Base-by-base conservation (phyloP, 2,329 filamentous ascomycete species). In the Microdochium trichocladiopsis region DNA sequence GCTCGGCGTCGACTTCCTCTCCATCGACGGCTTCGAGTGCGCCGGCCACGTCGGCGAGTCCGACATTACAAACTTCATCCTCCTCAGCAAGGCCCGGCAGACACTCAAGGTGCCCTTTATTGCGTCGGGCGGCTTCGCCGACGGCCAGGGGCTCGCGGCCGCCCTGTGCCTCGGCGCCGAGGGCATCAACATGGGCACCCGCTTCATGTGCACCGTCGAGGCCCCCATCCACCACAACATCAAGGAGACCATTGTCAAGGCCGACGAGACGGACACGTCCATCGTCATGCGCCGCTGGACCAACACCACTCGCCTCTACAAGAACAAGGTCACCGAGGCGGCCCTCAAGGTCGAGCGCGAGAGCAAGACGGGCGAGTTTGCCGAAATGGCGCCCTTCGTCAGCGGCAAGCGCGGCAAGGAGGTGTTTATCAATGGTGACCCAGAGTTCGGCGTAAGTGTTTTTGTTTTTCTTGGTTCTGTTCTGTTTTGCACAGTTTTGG, bases 11-110 rank as follows among this genome's bases (percentile, higher is more conserved):
- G 94, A 99, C 71, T 97, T 99, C 72, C 74, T 99, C 53, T 92
- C 87, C 59, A 97, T 99, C 61, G 94, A 99, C 67, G 94, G 94
- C 45, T 97, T 99, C 67, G 94, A 99, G 72, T 99, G 94, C 73
- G 94, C 91, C 45, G 94, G 65, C 59, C 89, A 94, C 74, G 89
- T 94, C 52, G 89, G 89, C 66, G 89, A 94, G 76, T 85, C 80
- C 54, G 90, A 94, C 70, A 91, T 94, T 61, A 92, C 89, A 55
- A 94, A 94, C 73, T 90, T 94, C 68, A 92, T 94, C 64, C 81
- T 99, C 21, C 81, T 97, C 50, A 87, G 84, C 69, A 80, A 88
- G 55, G 93, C 94, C 12, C 80, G 94, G 14, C 94, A 97, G 73
- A 80, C 84, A 1, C 82, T 99, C 36, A 80, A 80, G 33, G 82